Evolutionary conservation across 139 green algal genomes (phyloP).

Genomic region (Zygnema cylindricum): DNA sequence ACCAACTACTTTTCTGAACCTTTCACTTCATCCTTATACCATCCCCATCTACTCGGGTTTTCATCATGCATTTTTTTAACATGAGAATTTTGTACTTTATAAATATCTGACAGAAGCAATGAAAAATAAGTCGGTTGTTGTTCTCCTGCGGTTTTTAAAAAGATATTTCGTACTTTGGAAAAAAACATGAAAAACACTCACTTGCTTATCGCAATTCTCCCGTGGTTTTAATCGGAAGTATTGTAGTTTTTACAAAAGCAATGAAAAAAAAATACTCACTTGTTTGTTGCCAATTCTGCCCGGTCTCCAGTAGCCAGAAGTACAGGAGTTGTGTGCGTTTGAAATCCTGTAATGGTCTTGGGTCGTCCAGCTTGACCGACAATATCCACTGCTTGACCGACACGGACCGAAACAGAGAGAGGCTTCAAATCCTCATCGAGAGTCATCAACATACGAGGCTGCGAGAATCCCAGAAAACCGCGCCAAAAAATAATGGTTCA

Average conservation of each 20-base stretch:
- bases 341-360: constrained; percentile 96
- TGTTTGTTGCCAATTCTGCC: constrained; percentile 93
- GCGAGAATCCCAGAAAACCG: constrained; percentile 19
- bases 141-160: not conserved
- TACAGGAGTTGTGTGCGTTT: constrained; percentile 97
- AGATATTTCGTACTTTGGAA: not conserved
- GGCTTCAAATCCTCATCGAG: constrained; percentile 86
- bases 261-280: constrained; percentile 62
- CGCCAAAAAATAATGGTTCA: too few relatives aligned
- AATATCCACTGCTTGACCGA: constrained; percentile 95
- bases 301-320: constrained; percentile 89
- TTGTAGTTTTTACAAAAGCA: not conserved
- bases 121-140: not conserved
- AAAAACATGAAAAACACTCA: not conserved
- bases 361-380: constrained; percentile 96
- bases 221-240: not conserved
- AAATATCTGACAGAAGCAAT: not conserved
- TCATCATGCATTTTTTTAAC: too few relatives aligned
- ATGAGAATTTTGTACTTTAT: too few relatives aligned
- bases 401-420: constrained; percentile 84
- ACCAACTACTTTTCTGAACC: too few relatives aligned
- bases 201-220: too few relatives aligned
- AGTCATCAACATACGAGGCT: constrained; percentile 96
- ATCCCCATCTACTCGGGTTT: too few relatives aligned
- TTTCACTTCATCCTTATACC: too few relatives aligned